Conservation (phyloP, 805 yeast genomes). For the Barnettozyma sp. region DNA sequence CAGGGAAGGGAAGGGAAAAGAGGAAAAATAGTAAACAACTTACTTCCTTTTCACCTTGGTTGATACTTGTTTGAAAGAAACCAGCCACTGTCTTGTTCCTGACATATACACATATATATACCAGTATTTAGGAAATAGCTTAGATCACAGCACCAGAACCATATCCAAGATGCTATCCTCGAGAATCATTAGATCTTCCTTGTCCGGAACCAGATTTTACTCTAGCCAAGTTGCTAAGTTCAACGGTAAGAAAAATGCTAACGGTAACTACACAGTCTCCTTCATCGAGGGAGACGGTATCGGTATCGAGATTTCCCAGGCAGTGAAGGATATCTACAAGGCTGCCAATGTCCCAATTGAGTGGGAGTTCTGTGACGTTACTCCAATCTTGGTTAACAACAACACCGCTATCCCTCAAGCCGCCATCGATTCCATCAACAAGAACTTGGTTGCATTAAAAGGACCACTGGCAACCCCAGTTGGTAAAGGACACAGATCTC, state of each 20-base stretch:
- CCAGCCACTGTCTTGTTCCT: too few species aligned
- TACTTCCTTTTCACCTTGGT: too few species aligned
- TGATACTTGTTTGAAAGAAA: too few species aligned
- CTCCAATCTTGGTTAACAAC: slow-evolving; percentile 87
- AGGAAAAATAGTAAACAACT: too few species aligned
- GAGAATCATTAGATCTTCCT: slow-evolving; percentile 67
- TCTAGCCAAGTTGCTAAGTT: slow-evolving; percentile 53
- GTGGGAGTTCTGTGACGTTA: slow-evolving; percentile 96
- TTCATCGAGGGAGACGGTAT: slow-evolving; percentile 98
- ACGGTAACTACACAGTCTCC: slow-evolving; percentile 89
- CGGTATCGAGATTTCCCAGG: slow-evolving; percentile 90
- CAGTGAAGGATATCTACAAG: slow-evolving; percentile 86
- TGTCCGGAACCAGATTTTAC: slow-evolving; percentile 25
- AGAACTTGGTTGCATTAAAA: slow-evolving; percentile 89
- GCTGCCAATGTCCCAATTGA: slow-evolving; percentile 95
- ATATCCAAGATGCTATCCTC: slow-evolving; percentile 82
- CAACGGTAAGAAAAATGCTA: slow-evolving; percentile 55
- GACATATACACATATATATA: too few species aligned
- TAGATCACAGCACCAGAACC: not conserved
- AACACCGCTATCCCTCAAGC: slow-evolving; percentile 88
- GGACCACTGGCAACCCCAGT: slow-evolving; percentile 99
- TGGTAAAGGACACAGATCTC: slow-evolving; percentile 96
- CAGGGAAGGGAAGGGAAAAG: too few species aligned
- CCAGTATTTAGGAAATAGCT: not conserved
- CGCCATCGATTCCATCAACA: slow-evolving; percentile 89